Percentiles rank a stretch among this genome's conserved stretches.
These are phyloP conservation scores for Coniochaeta sp. DNA, from an alignment of 2,329 filamentous ascomycete genomes.

Conservation along the genomic window DNA sequence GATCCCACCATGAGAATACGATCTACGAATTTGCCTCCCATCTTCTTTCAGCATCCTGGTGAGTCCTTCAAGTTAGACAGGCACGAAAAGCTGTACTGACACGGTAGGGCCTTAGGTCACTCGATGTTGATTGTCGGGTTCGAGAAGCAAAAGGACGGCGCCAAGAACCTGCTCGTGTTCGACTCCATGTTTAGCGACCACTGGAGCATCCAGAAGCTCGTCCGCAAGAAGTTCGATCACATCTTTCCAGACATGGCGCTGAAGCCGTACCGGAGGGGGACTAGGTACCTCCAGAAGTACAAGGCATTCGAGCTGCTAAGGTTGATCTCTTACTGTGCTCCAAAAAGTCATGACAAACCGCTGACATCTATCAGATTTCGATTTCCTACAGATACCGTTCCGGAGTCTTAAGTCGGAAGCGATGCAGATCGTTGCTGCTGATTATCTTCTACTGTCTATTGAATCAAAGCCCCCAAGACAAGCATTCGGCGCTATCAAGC, in stretches of 20 bases:
- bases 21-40: conserved; percentile 65
- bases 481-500: conserved; percentile 3
- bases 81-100: background rate
- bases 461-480: conserved; percentile 16
- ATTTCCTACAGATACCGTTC: background rate
- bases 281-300: conserved; percentile 60
- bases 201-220: conserved; percentile 51
- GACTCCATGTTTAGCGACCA: conserved; percentile 77
- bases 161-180: conserved; percentile 70
- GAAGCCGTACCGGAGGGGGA: conserved; percentile 65
- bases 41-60: conserved; percentile 85
- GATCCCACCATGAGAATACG: conserved; percentile 54
- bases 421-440: background rate
- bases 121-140: conserved; percentile 86
- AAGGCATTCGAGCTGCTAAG: conserved; percentile 73
- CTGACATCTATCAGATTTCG: background rate
- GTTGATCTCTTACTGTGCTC: conserved; percentile 35
- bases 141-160: conserved; percentile 59
- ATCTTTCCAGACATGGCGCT: conserved; percentile 47
- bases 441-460: background rate
- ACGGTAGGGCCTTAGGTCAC: conserved; percentile 50
- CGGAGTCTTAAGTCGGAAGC: background rate
- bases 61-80: conserved; percentile 11
- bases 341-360: background rate
- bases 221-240: conserved; percentile 32